Evolutionary conservation across 148 eudicot genomes (phyloP).

Genomic region (Camellia lanceoleosa): DNA sequence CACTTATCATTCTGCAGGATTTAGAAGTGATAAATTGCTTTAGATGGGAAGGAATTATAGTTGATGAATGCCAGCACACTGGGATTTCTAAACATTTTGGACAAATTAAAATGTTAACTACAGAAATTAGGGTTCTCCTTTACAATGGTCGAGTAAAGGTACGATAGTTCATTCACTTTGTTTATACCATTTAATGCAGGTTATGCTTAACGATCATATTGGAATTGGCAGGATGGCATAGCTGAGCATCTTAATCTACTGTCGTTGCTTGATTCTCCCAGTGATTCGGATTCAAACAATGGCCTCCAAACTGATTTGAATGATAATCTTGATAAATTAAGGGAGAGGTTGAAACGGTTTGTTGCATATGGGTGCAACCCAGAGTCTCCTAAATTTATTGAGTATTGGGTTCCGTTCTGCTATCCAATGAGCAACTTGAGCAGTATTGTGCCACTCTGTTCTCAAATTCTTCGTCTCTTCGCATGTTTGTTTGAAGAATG

Average conservation of each 20-base stretch:
- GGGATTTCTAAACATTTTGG: conserved; percentile 28
- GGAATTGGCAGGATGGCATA: conserved; percentile 50
- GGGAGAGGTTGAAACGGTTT: conserved; percentile 47
- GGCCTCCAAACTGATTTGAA: conserved; percentile 28
- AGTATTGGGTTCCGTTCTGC: conserved; percentile 73
- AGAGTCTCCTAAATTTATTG: conserved; percentile 43
- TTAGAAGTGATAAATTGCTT: conserved; percentile 37
- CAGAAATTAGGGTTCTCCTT: conserved; percentile 53
- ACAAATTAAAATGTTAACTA: conserved; percentile 40
- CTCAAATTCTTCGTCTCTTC: conserved; percentile 40
- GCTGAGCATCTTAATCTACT: conserved; percentile 44
- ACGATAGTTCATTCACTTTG: conserved; percentile 5
- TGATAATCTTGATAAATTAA: conserved; percentile 34
- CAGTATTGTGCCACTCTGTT: conserved; percentile 65
- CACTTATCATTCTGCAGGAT: conserved; percentile 43
- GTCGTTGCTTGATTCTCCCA: conserved; percentile 48
- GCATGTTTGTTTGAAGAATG: conserved; percentile 41
- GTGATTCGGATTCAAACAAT: conserved; percentile 25
- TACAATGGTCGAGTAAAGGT: conserved; percentile 44
- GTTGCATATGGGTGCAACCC: conserved; percentile 31
- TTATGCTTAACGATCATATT: conserved; percentile 3
- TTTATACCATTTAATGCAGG: neutral
- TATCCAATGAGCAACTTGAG: conserved; percentile 84
- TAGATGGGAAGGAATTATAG: conserved; percentile 62
- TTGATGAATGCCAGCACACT: conserved; percentile 58